phyloP scores from a whole-genome alignment of 2,329 filamentous ascomycete species.

The Exophiala aquamarina region DNA sequence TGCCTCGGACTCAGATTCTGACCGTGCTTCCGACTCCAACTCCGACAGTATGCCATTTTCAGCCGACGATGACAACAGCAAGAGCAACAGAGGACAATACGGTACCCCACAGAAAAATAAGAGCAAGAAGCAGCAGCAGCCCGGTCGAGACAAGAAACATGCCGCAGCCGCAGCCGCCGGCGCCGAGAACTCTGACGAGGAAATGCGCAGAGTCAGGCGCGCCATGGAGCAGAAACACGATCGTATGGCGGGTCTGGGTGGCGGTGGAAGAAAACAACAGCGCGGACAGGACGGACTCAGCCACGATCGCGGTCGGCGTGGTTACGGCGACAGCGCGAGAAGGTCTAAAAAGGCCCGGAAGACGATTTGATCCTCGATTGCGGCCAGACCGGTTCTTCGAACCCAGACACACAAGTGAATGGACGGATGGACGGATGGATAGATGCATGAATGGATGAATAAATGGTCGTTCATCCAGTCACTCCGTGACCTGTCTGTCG shows the following conservation, averaged over 20 bases:
- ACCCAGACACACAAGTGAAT: too few relatives aligned
- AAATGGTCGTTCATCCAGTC: too few relatives aligned
- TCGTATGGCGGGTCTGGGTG: conserved; percentile 8
- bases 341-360: conserved; percentile 16
- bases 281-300: conserved; percentile 1
- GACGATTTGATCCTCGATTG: conserved; percentile 7
- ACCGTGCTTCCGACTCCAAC: not conserved
- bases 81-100: conserved; percentile 1
- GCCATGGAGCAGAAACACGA: conserved; percentile 21
- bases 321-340: conserved; percentile 3
- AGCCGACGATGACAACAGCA: not conserved
- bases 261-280: not conserved
- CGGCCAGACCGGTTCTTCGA: too few relatives aligned
- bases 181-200: conserved; percentile 20
- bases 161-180: too few relatives aligned
- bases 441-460: too few relatives aligned
- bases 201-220: conserved; percentile 19
- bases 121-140: too few relatives aligned
- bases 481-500: too few relatives aligned
- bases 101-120: not conserved
- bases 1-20: conserved; percentile 3
- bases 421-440: too few relatives aligned
- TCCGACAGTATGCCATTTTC: not conserved
- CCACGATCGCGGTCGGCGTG: conserved; percentile 2
- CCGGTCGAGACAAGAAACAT: too few relatives aligned